phyloP scores from a whole-genome alignment of 2,329 filamentous ascomycete genomes.

The Colletotrichum musicola region DNA sequence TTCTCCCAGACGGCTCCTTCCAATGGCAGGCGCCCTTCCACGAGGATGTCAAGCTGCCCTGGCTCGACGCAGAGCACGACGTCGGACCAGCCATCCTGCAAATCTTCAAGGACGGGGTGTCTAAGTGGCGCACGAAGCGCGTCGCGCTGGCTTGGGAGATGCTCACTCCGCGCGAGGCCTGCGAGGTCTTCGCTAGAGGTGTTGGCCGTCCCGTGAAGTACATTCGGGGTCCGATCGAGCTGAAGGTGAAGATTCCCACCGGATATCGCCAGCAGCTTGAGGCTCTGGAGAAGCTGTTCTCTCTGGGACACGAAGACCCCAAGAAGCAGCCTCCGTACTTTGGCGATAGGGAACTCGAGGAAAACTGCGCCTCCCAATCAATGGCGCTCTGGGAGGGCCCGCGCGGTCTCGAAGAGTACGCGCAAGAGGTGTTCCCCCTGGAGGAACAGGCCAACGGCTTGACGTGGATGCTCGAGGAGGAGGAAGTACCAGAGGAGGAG shows the following conservation, averaged over 20 bases:
- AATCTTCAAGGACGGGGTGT: conserved; percentile 92
- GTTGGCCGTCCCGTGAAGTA: conserved; percentile 84
- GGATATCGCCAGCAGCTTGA: conserved; percentile 92
- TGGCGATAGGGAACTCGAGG: conserved; percentile 68
- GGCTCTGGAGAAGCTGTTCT: conserved; percentile 72
- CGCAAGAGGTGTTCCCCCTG: conserved; percentile 90
- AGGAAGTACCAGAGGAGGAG: conserved; percentile 51
- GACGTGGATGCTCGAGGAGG: conserved; percentile 84
- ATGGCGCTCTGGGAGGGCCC: conserved; percentile 92
- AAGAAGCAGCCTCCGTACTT: conserved; percentile 74
- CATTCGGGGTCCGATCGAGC: conserved; percentile 80
- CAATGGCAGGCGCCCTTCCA: conserved; percentile 95
- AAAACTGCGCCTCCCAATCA: conserved; percentile 78
- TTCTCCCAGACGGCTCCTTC: conserved; percentile 87
- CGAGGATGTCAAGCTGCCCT: conserved; percentile 88
- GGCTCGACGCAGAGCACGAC: conserved; percentile 97
- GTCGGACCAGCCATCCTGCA: conserved; percentile 92
- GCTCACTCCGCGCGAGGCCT: conserved; percentile 85
- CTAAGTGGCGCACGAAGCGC: conserved; percentile 82
- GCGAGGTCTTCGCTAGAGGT: conserved; percentile 82
- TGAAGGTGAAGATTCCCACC: conserved; percentile 86
- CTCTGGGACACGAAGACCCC: conserved; percentile 62
- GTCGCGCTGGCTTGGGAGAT: conserved; percentile 93
- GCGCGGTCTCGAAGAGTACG: conserved; percentile 92
- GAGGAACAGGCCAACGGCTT: conserved; percentile 95